Evolutionary conservation across 2,329 filamentous ascomycete species (phyloP).

Genomic region (Aspergillus felis): DNA sequence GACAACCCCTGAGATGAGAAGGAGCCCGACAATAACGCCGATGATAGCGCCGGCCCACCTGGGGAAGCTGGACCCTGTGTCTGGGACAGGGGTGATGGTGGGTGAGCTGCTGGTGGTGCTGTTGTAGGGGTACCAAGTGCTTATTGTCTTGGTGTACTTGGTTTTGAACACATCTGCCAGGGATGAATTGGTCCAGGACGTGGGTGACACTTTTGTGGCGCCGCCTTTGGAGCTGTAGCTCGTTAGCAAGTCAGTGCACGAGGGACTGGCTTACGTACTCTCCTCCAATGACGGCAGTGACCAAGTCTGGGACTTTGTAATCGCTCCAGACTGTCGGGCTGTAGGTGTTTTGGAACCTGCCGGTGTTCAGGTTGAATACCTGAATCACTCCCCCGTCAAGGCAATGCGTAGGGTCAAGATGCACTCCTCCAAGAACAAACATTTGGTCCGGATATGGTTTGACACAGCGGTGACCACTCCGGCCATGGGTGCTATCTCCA

Average conservation of each 20-base stretch:
- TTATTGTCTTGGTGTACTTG: slow-evolving; percentile 54
- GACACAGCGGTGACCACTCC: slow-evolving; percentile 31
- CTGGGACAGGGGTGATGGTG: background rate
- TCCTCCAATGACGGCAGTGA: slow-evolving; percentile 33
- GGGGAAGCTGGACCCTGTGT: slow-evolving; percentile 40
- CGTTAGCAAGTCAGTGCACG: background rate
- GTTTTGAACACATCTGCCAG: slow-evolving; percentile 54
- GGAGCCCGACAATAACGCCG: slow-evolving; percentile 20
- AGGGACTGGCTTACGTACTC: slow-evolving; percentile 18
- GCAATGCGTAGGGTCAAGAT: slow-evolving; percentile 34
- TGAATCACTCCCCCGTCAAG: slow-evolving; percentile 52
- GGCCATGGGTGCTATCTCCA: slow-evolving; percentile 10
- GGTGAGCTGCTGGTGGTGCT: slow-evolving; percentile 33
- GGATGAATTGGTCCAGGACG: slow-evolving; percentile 45
- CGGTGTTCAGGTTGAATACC: slow-evolving; percentile 39
- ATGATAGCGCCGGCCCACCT: slow-evolving; percentile 57
- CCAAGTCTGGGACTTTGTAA: slow-evolving; percentile 27
- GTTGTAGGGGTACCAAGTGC: slow-evolving; percentile 55
- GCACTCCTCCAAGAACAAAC: slow-evolving; percentile 36
- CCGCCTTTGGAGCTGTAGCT: slow-evolving; percentile 24
- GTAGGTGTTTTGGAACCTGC: slow-evolving; percentile 29
- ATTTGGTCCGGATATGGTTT: slow-evolving; percentile 48
- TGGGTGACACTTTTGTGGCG: slow-evolving; percentile 24
- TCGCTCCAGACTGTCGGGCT: slow-evolving; percentile 27
- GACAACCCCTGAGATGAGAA: slow-evolving; percentile 11